phyloP scores from a whole-genome alignment of 1,284 basidiomycete genomes.

The Ceratobasidium sp. region DNA sequence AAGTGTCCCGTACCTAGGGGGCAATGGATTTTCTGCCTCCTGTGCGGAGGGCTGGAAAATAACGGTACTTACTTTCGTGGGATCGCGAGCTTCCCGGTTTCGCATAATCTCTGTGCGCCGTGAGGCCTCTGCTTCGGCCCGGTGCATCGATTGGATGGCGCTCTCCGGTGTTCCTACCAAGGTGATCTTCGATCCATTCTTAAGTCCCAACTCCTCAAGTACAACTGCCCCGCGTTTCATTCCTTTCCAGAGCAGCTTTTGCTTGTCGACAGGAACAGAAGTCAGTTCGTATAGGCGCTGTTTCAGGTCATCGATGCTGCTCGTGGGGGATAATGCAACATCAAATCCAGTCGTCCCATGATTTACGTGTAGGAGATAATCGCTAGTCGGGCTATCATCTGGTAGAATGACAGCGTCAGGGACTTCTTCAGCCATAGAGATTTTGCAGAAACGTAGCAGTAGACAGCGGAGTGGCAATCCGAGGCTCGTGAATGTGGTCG shows the following conservation, averaged over 20 bases:
- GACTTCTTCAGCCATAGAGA: not conserved
- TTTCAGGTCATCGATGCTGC: constrained; percentile 58
- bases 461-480: not conserved
- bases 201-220: constrained; percentile 67
- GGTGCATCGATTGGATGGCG: constrained; percentile 68
- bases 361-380: constrained; percentile 19
- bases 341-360: constrained; percentile 25
- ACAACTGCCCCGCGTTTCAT: constrained; percentile 62
- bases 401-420: not conserved
- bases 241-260: constrained; percentile 79
- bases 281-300: constrained; percentile 70
- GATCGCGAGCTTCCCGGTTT: constrained; percentile 68
- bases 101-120: constrained; percentile 68
- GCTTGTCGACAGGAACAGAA: constrained; percentile 69
- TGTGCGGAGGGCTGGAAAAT: not conserved
- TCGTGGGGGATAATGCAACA: not conserved
- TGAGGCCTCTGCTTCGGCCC: constrained; percentile 68
- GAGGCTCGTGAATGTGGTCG: not conserved
- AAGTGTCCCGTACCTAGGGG: constrained; percentile 45
- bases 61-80: constrained; percentile 66
- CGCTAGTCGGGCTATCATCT: not conserved
- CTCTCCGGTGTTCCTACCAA: constrained; percentile 72
- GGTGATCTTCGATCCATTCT: constrained; percentile 72
- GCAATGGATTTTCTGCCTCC: constrained; percentile 52
- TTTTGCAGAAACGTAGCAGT: not conserved